These are phyloP conservation scores for Pseudisothecium myosuroides DNA, from an alignment of 225 moss, liverwort and hornwort species.

Conservation along the genomic window DNA sequence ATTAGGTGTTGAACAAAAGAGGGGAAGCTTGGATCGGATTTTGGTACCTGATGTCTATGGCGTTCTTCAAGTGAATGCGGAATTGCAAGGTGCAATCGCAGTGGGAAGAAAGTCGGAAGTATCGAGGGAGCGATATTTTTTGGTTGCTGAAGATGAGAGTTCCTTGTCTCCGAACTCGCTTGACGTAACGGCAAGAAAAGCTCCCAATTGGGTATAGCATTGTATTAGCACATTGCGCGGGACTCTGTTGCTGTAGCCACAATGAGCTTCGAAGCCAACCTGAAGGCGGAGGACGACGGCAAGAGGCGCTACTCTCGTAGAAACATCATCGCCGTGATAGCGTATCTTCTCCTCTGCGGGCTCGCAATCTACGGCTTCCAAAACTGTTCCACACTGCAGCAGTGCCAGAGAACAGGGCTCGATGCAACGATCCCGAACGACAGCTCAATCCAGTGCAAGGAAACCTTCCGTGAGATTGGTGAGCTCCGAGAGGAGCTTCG, in stretches of 20 bases:
- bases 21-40: not conserved
- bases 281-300: conserved; percentile 39
- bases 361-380: conserved; percentile 26
- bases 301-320: conserved; percentile 20
- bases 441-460: not conserved
- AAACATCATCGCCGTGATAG: conserved; percentile 1
- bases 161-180: not conserved
- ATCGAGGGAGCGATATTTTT: not conserved
- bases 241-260: not conserved
- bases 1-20: not conserved
- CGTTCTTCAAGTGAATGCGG: not conserved
- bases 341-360: conserved; percentile 6
- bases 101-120: not conserved
- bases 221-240: not conserved
- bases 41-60: not conserved
- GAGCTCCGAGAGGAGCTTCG: conserved; percentile 16
- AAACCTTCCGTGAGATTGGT: not conserved
- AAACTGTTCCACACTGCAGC: not conserved
- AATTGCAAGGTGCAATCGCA: not conserved
- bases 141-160: not conserved
- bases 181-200: not conserved
- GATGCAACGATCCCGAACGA: not conserved
- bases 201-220: not conserved
- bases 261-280: conserved; percentile 47
- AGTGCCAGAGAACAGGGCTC: not conserved